These are phyloP conservation scores for Teratosphaeria pseudoeucalypti DNA, from an alignment of 2,329 filamentous ascomycete species.

Conservation along the genomic window DNA sequence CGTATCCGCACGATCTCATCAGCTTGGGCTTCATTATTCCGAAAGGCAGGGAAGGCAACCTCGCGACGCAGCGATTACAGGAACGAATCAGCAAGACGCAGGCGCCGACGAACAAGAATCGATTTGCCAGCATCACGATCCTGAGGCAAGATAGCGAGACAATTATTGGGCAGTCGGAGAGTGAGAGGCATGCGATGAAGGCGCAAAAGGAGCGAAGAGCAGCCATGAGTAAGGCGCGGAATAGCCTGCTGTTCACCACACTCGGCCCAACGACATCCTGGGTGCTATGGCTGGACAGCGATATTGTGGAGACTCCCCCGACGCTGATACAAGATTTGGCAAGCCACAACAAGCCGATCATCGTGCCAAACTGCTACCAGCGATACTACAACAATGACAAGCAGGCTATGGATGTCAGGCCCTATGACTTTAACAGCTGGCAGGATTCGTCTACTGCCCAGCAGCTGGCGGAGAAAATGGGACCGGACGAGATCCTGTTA, in stretches of 20 bases:
- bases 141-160: conserved; percentile 90
- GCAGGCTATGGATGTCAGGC: conserved; percentile 61
- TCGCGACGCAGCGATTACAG: conserved; percentile 73
- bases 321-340: conserved; percentile 87
- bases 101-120: conserved; percentile 64
- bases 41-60: conserved; percentile 84
- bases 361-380: conserved; percentile 94
- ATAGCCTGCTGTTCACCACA: conserved; percentile 90
- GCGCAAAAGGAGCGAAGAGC: conserved; percentile 80
- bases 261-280: conserved; percentile 83
- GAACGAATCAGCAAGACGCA: conserved; percentile 78
- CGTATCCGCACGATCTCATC: conserved; percentile 88
- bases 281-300: conserved; percentile 92
- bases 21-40: conserved; percentile 93
- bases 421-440: conserved; percentile 98
- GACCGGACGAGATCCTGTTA: conserved; percentile 79
- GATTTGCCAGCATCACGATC: conserved; percentile 89
- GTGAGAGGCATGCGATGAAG: conserved; percentile 79
- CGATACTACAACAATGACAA: conserved; percentile 60
- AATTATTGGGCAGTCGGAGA: conserved; percentile 68
- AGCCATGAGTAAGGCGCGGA: conserved; percentile 87
- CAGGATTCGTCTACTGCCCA: conserved; percentile 75
- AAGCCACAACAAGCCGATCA: conserved; percentile 74
- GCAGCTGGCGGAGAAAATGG: conserved; percentile 68
- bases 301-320: conserved; percentile 79